Conservation (phyloP, 2,329 filamentous ascomycete species). For the Xylaria sp. region DNA sequence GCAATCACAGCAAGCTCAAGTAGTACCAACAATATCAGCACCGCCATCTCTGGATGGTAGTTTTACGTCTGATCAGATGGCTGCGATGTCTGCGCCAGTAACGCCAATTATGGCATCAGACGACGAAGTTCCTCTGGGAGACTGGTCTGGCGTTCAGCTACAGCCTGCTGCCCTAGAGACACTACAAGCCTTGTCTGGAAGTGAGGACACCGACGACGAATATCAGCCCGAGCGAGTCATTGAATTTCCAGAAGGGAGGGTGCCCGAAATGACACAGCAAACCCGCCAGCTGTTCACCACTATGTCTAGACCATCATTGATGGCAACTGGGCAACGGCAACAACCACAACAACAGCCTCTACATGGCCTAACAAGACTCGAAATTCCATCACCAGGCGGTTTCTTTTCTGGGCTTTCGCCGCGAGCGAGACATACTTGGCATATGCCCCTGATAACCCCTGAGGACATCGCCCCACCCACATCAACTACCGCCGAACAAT, state of each 20-base stretch:
- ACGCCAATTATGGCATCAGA: constrained; percentile 74
- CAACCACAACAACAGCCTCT: constrained; percentile 53
- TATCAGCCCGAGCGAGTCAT: constrained; percentile 62
- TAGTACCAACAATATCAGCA: constrained; percentile 75
- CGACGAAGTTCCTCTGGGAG: constrained; percentile 59
- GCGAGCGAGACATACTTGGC: constrained; percentile 81
- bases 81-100: constrained; percentile 79
- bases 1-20: constrained; percentile 63
- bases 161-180: constrained; percentile 82
- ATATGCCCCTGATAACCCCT: constrained; percentile 61
- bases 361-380: constrained; percentile 77
- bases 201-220: constrained; percentile 63
- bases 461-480: constrained; percentile 69
- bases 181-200: constrained; percentile 72
- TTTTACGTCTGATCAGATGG: constrained; percentile 85
- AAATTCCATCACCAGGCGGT: constrained; percentile 87
- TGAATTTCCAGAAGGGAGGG: constrained; percentile 53
- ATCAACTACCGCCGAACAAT: constrained; percentile 89
- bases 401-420: constrained; percentile 88
- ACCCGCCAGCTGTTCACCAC: constrained; percentile 56
- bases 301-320: constrained; percentile 42
- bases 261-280: constrained; percentile 59
- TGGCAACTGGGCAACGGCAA: constrained; percentile 59
- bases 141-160: constrained; percentile 76
- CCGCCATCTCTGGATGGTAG: constrained; percentile 91